Base-by-base conservation (phyloP, 176 grass and related monocot genomes). In the Stipa capillata region DNA sequence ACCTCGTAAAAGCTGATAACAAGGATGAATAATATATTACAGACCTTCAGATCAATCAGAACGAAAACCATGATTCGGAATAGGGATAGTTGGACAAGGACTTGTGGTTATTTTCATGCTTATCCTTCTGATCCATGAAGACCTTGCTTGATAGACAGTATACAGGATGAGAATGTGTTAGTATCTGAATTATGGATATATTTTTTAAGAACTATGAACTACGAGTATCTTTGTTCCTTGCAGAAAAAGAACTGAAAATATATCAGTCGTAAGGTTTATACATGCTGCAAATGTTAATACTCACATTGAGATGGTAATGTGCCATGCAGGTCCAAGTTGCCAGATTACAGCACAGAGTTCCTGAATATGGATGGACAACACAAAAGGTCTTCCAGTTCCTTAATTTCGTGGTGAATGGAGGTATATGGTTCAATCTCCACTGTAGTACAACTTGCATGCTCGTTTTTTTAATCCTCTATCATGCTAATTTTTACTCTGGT, bases 311-410 rank as follows among this genome's bases (percentile, higher is more conserved):
- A 34, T 34, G 18, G 74, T 37, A 79, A 73, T 64, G 10, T 33
- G 15, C 18, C 50, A 6, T 82, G 34, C 83, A 95, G 92, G 74
- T 91, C 73, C 96, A 99, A 80, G 86, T 99, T 56, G 83, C 87
- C 37, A 87, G 92, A 77, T 93, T 99, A 81, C 88, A 95, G 52
- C 41, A 49, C 44, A 99, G 92, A 74, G 96, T 99, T 69, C 96
- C 92, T 29, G 88, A 95, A 79, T 94, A 87, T 87, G 96, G 96
- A 76, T 99, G 96, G 96, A 99, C 92, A 34, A 94, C 88, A 25
- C 96, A 99, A 70, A 95, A 99, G 84, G 72, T 93, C 70, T 99
- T 99, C 83, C 92, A 92, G 53, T 84, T 95, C 50, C 82, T 95
- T 76, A 99, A 99, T 95, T 93, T 94, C 74, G 39, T 92, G 45